A percentile compares a stretch with the other conserved stretches of the same genome.
These are phyloP conservation scores for Saccharomyces mikatae DNA, from an alignment of 805 yeast genomes.

Conservation along the genomic window DNA sequence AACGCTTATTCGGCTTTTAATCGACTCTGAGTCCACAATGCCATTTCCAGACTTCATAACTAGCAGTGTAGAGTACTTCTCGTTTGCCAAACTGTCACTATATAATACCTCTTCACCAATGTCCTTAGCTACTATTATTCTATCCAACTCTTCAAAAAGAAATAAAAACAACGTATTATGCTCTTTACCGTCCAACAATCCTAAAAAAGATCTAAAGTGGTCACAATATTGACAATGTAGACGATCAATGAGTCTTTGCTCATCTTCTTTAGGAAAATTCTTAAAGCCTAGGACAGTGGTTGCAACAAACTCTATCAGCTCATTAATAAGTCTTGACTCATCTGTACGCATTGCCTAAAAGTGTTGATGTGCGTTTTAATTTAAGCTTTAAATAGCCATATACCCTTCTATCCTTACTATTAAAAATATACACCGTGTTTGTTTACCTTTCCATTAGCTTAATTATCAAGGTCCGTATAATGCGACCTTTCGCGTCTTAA, in stretches of 20 bases:
- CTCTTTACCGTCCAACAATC: conserved; percentile 1
- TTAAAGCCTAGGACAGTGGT: neutral
- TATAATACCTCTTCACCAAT: conserved; percentile 7
- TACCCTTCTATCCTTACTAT: neutral
- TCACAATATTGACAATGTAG: neutral
- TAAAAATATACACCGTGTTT: neutral
- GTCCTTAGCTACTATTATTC: conserved; percentile 3
- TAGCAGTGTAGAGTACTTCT: conserved; percentile 21
- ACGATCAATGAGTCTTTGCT: neutral
- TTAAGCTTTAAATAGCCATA: neutral
- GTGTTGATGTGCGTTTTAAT: neutral
- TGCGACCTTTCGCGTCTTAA: neutral
- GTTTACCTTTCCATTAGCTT: neutral
- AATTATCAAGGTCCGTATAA: neutral
- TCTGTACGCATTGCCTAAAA: neutral
- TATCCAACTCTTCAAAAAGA: conserved; percentile 15
- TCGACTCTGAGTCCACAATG: conserved; percentile 15
- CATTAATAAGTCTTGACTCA: neutral
- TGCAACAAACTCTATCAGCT: conserved; percentile 1
- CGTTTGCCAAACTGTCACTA: conserved; percentile 5
- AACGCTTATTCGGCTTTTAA: conserved; percentile 31
- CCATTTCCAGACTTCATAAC: conserved; percentile 41
- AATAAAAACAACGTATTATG: conserved; percentile 15
- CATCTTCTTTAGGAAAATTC: conserved; percentile 1
- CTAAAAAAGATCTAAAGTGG: conserved; percentile 3